A percentile compares a stretch with the other conserved stretches of the same genome.
Conservation (phyloP, 1,284 basidiomycete genomes). For the Ceratobasidium sp. region DNA sequence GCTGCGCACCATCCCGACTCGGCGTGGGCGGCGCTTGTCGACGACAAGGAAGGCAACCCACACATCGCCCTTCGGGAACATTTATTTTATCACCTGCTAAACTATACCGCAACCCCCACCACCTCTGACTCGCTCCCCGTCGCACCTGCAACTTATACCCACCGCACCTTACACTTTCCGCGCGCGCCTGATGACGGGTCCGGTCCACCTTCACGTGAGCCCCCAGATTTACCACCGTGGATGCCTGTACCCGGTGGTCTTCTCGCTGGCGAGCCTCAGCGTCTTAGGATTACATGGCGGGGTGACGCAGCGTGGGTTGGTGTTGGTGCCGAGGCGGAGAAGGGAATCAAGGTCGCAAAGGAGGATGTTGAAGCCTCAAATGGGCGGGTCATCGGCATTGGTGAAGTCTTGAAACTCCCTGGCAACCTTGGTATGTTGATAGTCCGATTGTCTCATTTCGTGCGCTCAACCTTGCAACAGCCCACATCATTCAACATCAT, state of each 20-base stretch:
- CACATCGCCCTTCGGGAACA: conserved; percentile 88
- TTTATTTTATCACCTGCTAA: conserved; percentile 94
- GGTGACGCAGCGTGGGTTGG: conserved; percentile 70
- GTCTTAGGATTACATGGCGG: conserved; percentile 72
- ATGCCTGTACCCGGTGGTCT: conserved; percentile 84
- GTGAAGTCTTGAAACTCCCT: conserved; percentile 82
- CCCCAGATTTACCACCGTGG: conserved; percentile 86
- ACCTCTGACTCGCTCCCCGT: conserved; percentile 58
- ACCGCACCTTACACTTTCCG: conserved; percentile 80
- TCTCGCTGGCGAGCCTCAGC: conserved; percentile 85
- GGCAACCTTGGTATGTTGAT: conserved; percentile 72
- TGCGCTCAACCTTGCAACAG: conserved; percentile 56
- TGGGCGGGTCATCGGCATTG: conserved; percentile 83
- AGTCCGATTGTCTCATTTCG: conserved; percentile 14
- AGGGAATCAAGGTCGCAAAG: conserved; percentile 74
- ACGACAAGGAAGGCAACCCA: conserved; percentile 76
- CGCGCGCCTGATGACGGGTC: conserved; percentile 61
- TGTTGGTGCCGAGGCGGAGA: conserved; percentile 77
- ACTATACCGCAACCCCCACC: conserved; percentile 68
- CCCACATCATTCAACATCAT: conserved; percentile 68
- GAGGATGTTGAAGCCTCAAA: conserved; percentile 71
- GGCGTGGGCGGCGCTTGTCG: conserved; percentile 49
- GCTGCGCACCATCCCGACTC: conserved; percentile 64
- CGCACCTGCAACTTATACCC: conserved; percentile 59
- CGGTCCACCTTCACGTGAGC: conserved; percentile 67